A percentile compares a stretch with the other conserved stretches of the same genome.
Conservation (phyloP, 2,329 filamentous ascomycete species). For the Hysterium pulicare region DNA sequence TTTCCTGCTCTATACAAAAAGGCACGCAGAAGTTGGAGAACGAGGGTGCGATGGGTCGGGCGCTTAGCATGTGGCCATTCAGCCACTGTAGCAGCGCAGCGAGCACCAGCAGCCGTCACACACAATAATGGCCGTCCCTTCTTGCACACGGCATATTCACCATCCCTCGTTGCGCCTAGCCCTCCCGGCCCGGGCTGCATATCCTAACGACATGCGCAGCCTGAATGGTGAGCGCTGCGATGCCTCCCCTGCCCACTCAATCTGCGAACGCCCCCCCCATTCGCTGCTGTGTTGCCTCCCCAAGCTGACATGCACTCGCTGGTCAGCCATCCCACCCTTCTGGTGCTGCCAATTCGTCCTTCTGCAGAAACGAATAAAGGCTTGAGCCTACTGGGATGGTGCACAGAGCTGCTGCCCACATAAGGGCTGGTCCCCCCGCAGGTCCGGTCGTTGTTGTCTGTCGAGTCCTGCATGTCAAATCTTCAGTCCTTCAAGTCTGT, state of each 20-base stretch:
- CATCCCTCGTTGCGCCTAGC: too few species aligned
- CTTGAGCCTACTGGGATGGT: background rate
- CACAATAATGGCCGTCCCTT: too few species aligned
- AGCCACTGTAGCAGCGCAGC: too few species aligned
- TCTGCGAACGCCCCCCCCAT: background rate
- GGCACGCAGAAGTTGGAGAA: background rate
- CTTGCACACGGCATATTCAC: too few species aligned
- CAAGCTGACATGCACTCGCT: conserved; percentile 3
- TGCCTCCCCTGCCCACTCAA: too few species aligned
- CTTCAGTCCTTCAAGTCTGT: background rate
- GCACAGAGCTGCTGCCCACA: background rate
- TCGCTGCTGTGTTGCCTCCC: background rate
- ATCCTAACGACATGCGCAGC: too few species aligned
- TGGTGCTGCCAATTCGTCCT: conserved; percentile 2
- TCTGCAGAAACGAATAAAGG: conserved; percentile 1
- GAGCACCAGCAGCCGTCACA: too few species aligned
- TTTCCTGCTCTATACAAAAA: background rate
- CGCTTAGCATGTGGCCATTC: too few species aligned
- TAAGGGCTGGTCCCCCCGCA: conserved; percentile 1
- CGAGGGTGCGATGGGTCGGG: background rate
- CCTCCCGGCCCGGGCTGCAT: too few species aligned
- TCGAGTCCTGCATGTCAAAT: conserved; percentile 2
- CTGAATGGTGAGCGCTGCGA: too few species aligned
- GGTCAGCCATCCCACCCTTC: background rate
- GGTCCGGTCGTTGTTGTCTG: background rate